Base-by-base conservation (phyloP, 371 early-diverging fungal genomes). In the Mucor velutinosus region DNA sequence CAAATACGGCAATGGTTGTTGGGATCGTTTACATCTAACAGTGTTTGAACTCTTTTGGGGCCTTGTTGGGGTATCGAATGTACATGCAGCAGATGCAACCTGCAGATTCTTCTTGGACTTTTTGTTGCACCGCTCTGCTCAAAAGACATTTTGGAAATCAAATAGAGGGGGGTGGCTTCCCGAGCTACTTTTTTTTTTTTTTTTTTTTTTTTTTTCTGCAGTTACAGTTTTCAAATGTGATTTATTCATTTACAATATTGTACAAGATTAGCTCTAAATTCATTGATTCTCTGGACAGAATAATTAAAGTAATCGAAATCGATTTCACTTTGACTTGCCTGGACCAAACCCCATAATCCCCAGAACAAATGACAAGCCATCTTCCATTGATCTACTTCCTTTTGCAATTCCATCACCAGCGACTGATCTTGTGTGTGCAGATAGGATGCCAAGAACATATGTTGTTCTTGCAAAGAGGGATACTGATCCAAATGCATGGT, bases 321-420 rank as follows among this genome's bases (percentile, higher is more conserved):
- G 51, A 94, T 94, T 23, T 90, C 87, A 64, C 90, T 89, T 60
- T 88, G 87, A 51, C 79, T 82, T 12, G 90, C 92, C 72, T 92
- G 94, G n/a, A 93, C 74, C 4, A 94, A 74, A 7, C 94, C 94
- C 95, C 95, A 94, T 0, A 94, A 74, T 5, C 91, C 91, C 95
- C 95, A 94, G 59, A 89, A 81, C 43, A 93, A 63, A 66, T 94
- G 94, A 15, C 89, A 84, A 0, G 88, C 85, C 65, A 89, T 77
- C 2, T 83, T 81, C 82, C 89, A 91, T 25, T 69, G 71, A 30
- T 75, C 71, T 4, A 76, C 74, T 62, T 88, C 88, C 21, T 53
- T 25, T 53, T 53, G 53, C 23, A 53, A 6, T 12, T 53, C 27
- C 7, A 58, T 39, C 4, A 69, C 58, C 7, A 83, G 37, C 3